Evolutionary conservation across 1,284 basidiomycete genomes (phyloP).

Genomic region (Mycena citricolor): DNA sequence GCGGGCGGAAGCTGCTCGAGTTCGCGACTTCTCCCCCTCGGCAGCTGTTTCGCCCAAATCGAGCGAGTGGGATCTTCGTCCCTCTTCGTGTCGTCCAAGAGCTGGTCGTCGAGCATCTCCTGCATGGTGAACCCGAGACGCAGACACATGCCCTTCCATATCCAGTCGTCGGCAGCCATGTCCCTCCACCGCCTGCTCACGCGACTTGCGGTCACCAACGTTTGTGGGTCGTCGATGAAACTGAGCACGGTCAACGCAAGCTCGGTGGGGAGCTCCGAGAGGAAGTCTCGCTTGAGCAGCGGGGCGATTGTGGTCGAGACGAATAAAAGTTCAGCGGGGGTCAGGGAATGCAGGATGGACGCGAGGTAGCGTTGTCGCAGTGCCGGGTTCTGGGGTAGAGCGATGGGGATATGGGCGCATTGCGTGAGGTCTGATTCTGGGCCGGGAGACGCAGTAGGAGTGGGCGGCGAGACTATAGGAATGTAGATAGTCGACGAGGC

Average conservation of each 20-base stretch:
- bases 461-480: constrained; percentile 64
- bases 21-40: too few relatives aligned
- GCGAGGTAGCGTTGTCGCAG: constrained; percentile 63
- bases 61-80: too few relatives aligned
- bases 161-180: constrained; percentile 78
- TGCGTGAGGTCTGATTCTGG: constrained; percentile 40
- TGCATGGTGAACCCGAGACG: constrained; percentile 50
- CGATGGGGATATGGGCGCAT: constrained; percentile 24
- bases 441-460: constrained; percentile 61
- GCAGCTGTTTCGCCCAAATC: too few relatives aligned
- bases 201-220: constrained; percentile 69
- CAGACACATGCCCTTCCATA: constrained; percentile 84
- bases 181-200: constrained; percentile 80
- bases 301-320: constrained; percentile 77
- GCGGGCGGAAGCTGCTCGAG: constrained; percentile 20
- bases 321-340: constrained; percentile 76
- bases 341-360: constrained; percentile 63
- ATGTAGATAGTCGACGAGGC: constrained; percentile 44
- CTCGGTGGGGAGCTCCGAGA: constrained; percentile 82
- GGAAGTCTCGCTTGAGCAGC: constrained; percentile 85
- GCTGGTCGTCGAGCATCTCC: too few relatives aligned
- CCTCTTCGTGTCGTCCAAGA: too few relatives aligned
- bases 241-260: constrained; percentile 79
- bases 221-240: constrained; percentile 81
- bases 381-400: constrained; percentile 28